Percentiles rank a stretch among this genome's conserved stretches.
These are phyloP conservation scores for Ophiocordyceps camponoti-floridani DNA, from an alignment of 2,329 filamentous ascomycete species.

Conservation along the genomic window DNA sequence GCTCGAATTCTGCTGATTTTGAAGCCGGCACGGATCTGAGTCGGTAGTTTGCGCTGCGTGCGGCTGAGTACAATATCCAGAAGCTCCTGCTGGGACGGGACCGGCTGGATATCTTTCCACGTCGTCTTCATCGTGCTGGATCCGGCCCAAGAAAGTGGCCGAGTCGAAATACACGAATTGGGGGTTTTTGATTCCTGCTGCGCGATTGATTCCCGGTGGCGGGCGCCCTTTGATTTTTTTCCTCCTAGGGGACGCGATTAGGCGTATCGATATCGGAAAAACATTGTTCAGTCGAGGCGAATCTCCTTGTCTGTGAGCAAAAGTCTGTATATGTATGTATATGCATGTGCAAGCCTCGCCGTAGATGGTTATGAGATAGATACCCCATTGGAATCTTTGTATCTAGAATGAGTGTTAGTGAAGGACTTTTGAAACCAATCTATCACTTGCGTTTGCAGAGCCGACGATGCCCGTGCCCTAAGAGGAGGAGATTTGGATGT, in stretches of 20 bases:
- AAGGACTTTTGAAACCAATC: no score
- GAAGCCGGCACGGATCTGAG: constrained; percentile 90
- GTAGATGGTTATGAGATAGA: no score
- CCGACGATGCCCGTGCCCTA: no score
- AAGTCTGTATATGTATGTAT: no score
- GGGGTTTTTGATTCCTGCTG: background rate
- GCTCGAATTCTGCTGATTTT: constrained; percentile 84
- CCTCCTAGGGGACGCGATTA: background rate
- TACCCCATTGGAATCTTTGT: no score
- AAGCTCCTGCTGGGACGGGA: constrained; percentile 88
- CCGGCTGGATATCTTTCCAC: constrained; percentile 67
- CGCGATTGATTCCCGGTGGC: background rate
- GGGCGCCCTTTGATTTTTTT: background rate
- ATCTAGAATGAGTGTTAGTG: no score
- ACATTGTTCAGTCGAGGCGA: background rate
- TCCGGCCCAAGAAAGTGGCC: constrained; percentile 3
- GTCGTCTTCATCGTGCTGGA: constrained; percentile 38
- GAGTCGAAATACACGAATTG: background rate
- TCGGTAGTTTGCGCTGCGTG: constrained; percentile 83
- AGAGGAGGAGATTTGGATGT: no score
- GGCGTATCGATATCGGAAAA: background rate
- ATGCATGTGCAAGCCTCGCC: no score
- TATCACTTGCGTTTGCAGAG: no score
- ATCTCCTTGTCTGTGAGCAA: no score
- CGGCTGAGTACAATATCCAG: constrained; percentile 91